Percentiles rank a stretch among this genome's conserved stretches.
phyloP scores from a whole-genome alignment of 116 monocot species.

The Phalaenopsis hybrid region DNA sequence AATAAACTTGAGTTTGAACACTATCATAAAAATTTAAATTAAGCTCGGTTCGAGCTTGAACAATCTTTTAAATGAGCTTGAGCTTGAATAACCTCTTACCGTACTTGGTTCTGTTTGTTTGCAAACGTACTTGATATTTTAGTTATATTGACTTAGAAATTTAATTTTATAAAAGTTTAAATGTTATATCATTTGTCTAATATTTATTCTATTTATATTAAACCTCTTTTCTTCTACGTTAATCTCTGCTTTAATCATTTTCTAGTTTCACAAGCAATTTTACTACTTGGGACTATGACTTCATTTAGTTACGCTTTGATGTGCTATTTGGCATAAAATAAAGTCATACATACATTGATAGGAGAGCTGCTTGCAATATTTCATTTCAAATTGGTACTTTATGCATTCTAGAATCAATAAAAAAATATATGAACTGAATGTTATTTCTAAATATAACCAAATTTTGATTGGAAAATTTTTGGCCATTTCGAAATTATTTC shows the following conservation, averaged over 20 bases:
- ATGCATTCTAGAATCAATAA: background rate
- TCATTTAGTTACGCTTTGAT: background rate
- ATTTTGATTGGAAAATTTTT: background rate
- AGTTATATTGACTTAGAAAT: background rate
- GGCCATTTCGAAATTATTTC: background rate
- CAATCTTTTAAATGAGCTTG: too few species aligned
- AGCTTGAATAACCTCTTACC: too few species aligned
- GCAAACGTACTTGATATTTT: too few species aligned
- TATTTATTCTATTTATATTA: too few species aligned
- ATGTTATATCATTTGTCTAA: background rate
- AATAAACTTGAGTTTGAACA: too few species aligned
- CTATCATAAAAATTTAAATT: too few species aligned
- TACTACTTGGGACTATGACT: too few species aligned
- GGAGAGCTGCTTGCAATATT: background rate
- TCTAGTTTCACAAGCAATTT: too few species aligned
- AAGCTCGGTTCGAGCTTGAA: too few species aligned
- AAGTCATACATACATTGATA: background rate
- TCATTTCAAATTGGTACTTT: background rate
- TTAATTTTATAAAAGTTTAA: background rate
- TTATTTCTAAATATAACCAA: background rate
- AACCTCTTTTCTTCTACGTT: too few species aligned
- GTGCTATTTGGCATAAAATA: background rate
- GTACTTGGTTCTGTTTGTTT: too few species aligned
- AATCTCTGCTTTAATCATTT: too few species aligned
- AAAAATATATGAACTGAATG: background rate